Evolutionary conservation across 192 early-diverging fungal genomes (phyloP), one percentile per base, ranked within the genome.

Genomic region (Podila horticola): DNA sequence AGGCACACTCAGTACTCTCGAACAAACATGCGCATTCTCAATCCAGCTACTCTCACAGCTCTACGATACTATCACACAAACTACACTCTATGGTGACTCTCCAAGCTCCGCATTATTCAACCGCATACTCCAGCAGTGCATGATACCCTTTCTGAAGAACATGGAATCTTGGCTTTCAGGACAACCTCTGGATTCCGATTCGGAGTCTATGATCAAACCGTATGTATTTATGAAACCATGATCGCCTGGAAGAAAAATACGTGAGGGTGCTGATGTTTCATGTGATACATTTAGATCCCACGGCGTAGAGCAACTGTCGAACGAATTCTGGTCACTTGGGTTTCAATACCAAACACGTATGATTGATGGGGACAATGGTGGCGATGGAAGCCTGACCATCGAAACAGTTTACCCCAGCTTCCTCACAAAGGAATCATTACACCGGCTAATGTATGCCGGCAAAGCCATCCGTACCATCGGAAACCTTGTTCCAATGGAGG

Each of bases 141-240:
- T 81, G 22, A 17, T 19, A 19, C 77, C 77, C 29, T 67, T 81
- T 20, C 36, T 81, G 31, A 28, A 63, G n/a, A 69, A 72, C 62
- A 45, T 72, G 17, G 77, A 73, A 30, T 69, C 65, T 13, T 81
- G 77, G 77, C 66, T 81, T 13, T 64, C 71, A 2, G 77, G 77
- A 17, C 41, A 59, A 12, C 55, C 62, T 50, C 67, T 73, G 0
- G 71, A 73, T n/a, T 69, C 71, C 4, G 62, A 65, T 22, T 52
- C 22, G 15, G 77, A 81, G n/a, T 81, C 73, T 11, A 57, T 81
- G 59, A 67, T 81, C 9, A 66, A 51, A 38, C 33, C 36, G 77
- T 81, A 73, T 30, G 20, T 65, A 28, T 17, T 2, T 10, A 65
- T 19, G 12, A 71, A 28, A 13, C 15, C 41, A 20, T 19, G 26